Evolutionary conservation across 768 basidiomycete genomes (phyloP).

Genomic region (Melanogaster broomeanus): DNA sequence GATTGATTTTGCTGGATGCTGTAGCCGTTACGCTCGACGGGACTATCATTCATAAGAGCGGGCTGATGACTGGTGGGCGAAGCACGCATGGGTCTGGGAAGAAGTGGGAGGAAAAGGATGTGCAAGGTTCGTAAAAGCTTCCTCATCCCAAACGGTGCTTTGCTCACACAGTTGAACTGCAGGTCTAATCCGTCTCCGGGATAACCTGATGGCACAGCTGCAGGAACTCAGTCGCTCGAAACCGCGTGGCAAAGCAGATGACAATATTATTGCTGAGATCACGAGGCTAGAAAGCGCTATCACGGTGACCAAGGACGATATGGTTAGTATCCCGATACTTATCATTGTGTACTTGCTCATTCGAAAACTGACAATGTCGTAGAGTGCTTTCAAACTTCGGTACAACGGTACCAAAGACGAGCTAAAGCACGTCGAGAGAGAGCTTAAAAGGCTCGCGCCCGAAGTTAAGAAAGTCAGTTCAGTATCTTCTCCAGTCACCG

Average conservation of each 20-base stretch:
- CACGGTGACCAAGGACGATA: constrained; percentile 76
- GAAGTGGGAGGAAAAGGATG: constrained; percentile 95
- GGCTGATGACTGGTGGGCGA: constrained; percentile 93
- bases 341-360: too few relatives aligned
- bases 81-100: constrained; percentile 74
- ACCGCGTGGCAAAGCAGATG: constrained; percentile 83
- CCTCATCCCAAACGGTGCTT: constrained; percentile 26
- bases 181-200: constrained; percentile 62
- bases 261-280: constrained; percentile 74
- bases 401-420: constrained; percentile 82
- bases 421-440: constrained; percentile 75
- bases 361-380: constrained; percentile 3
- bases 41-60: constrained; percentile 96
- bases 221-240: constrained; percentile 84
- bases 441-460: constrained; percentile 64
- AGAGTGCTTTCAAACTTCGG: constrained; percentile 78
- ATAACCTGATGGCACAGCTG: constrained; percentile 71
- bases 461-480: constrained; percentile 69
- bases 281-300: constrained; percentile 78
- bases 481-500: neutral
- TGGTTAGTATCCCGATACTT: constrained; percentile 48
- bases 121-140: constrained; percentile 60
- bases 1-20: neutral
- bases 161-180: neutral
- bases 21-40: constrained; percentile 95